These are phyloP conservation scores for Entomortierella lignicola DNA, from an alignment of 192 early-diverging fungal genomes.

Conservation along the genomic window DNA sequence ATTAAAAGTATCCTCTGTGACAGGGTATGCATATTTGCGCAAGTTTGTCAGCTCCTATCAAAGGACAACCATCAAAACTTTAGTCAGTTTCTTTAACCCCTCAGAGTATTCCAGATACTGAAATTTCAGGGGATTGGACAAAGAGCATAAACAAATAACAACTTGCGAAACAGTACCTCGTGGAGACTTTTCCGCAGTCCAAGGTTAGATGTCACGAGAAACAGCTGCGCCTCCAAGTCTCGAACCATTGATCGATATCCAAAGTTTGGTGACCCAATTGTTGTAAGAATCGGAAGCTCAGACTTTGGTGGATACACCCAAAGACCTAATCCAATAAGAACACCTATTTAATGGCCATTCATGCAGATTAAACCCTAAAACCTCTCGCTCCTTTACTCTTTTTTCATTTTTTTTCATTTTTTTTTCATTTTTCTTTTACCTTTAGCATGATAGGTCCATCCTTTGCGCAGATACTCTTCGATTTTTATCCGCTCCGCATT, in stretches of 20 bases:
- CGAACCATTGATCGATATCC: constrained; percentile 91
- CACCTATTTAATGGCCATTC: too few relatives aligned
- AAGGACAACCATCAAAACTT: too few relatives aligned
- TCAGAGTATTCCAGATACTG: too few relatives aligned
- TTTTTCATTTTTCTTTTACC: too few relatives aligned
- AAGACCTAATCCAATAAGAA: too few relatives aligned
- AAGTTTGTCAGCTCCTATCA: constrained; percentile 64
- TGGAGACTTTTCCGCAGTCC: constrained; percentile 65
- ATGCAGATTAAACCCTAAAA: too few relatives aligned
- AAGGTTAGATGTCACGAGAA: constrained; percentile 75
- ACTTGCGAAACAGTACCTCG: constrained; percentile 47
- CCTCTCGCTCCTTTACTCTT: too few relatives aligned
- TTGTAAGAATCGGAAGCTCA: constrained; percentile 73
- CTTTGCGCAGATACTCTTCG: constrained; percentile 78
- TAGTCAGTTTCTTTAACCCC: too few relatives aligned
- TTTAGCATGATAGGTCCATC: constrained; percentile 98
- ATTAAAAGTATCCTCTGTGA: constrained; percentile 64
- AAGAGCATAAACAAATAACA: not conserved
- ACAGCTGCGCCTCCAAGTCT: constrained; percentile 89
- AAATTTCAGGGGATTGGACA: too few relatives aligned
- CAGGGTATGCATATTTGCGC: constrained; percentile 54
- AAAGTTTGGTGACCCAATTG: constrained; percentile 95
- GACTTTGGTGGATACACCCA: constrained; percentile 76
- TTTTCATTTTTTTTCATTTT: too few relatives aligned
- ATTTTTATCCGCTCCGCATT: constrained; percentile 70